Evolutionary conservation across 805 yeast species (phyloP), one percentile per base, ranked within the genome.

Genomic region (Hanseniaspora clermontiae): DNA sequence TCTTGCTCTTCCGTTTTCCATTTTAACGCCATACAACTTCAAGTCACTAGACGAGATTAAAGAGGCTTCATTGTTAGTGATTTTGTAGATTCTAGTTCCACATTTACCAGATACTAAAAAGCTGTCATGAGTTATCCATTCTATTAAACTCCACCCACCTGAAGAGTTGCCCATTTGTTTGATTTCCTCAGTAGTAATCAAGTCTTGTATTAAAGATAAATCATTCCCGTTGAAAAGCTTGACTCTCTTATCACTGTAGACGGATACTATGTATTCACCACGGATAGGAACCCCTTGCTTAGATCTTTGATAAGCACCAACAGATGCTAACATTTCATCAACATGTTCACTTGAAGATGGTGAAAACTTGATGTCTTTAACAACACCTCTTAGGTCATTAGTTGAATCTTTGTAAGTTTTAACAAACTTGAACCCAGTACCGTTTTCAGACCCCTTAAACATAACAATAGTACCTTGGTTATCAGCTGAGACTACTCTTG

Each of bases 391-490:
- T 54, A 63, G 66, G 17, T 80, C 72, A 68, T 91, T 97, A 61
- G 81, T 74, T 5, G 82, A 84, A 12, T 53, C 57, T 62, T 95
- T 76, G 49, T 81, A 79, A 64, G 90, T 80, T 46, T 79, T 76
- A 45, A 78, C 75, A 65, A 91, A 93, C 67, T 87, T 87, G 76
- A 90, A 93, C 0, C 98, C 98, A 3, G 97, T 96, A 1, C 97
- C 97, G 24, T 39, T 53, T 4, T 53, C 51, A 11, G 47, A 19
- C 5, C 47, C 57, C 55, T 82, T 81, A 65, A 78, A 81, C 65
- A 89, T 89, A 1, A 90, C 95, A 61, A 90, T 69, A 1, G 87
- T 83, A 54, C 82, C 81, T 67, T 93, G 97, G 65, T 90, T 96
- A 42, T 95, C 80, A 9, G 84, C 97, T 2, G 97, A 89, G 6